Conservation (phyloP, 768 basidiomycete genomes). For the Boletus coccyginus region DNA sequence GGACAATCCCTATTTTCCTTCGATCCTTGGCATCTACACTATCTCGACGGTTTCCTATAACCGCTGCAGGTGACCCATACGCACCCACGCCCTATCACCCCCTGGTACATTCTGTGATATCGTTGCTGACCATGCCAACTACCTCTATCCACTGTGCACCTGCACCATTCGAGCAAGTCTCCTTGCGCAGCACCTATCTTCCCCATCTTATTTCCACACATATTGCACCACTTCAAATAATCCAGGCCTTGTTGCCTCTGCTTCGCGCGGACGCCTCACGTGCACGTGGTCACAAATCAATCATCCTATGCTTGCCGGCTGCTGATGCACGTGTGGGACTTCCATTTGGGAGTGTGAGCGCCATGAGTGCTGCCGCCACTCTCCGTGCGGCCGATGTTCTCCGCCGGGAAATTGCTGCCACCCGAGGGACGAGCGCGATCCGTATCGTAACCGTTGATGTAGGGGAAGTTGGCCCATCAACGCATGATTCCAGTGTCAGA, state of each 20-base stretch:
- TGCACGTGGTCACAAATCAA: constrained; percentile 42
- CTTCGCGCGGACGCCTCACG: constrained; percentile 65
- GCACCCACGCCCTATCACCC: constrained; percentile 61
- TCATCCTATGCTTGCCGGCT: constrained; percentile 75
- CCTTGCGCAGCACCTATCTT: constrained; percentile 59
- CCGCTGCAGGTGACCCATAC: constrained; percentile 77
- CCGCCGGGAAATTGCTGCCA: constrained; percentile 66
- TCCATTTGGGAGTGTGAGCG: constrained; percentile 60
- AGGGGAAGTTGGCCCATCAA: constrained; percentile 44
- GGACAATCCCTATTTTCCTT: constrained; percentile 70
- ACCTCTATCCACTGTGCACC: constrained; percentile 36
- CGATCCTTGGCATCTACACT: constrained; percentile 79
- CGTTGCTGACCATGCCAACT: constrained; percentile 59
- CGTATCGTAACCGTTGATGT: constrained; percentile 72
- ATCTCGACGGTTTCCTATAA: constrained; percentile 79
- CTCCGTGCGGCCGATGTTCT: constrained; percentile 71
- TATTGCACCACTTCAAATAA: constrained; percentile 69
- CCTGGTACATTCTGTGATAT: constrained; percentile 76
- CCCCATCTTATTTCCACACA: constrained; percentile 74
- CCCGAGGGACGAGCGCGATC: constrained; percentile 55
- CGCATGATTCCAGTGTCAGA: constrained; percentile 32
- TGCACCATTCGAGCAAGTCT: constrained; percentile 70
- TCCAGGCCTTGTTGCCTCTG: constrained; percentile 75
- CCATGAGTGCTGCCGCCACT: constrained; percentile 76
- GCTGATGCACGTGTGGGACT: constrained; percentile 70